Evolutionary conservation across 2,329 filamentous ascomycete genomes (phyloP), one percentile per base, ranked within the genome.

Genomic region (Trichoderma sp.): DNA sequence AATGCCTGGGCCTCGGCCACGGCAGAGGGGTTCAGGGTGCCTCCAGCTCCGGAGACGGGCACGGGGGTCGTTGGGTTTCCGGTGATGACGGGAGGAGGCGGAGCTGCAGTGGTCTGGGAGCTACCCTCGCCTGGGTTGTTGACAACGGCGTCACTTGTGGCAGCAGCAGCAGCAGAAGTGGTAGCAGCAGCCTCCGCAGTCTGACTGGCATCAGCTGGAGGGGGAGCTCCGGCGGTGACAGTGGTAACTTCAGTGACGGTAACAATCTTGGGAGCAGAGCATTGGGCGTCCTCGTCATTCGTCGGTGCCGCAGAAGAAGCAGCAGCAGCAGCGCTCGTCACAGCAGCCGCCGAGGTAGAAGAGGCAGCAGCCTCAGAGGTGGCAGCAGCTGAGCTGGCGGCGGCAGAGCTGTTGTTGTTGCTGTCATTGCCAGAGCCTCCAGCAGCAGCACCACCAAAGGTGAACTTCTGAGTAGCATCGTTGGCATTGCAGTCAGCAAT

Each of bases 41-140:
- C 84, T 8, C 86, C 86, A 21, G 84, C 85, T 24, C 86, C 80
- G 6, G 86, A 86, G 9, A 88, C 86, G 1, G 86, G 82, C 1
- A 86, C 81, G 1, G 82, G 76, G 0, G 80, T 76, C 1, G 83
- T 84, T 4, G 84, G 83, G 73, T 83, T 83, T 8, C 76, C 76
- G 21, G 71, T 47, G 15, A 72, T 32, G 26, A 70, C 62, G 30
- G 68, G 39, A 30, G 68, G 39, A 32, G 71, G 56, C 6, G 51
- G 32, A n/a, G 53, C 58, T 2, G 47, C 61, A 11, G 64, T 65
- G 2, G 72, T 62, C 39, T 63, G 61, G 3, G 67, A 56, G 32
- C 26, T 36, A 5, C 47, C 51, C 2, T 6, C 21, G 3, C 58
- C 53, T 14, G 65, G 6, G 21, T 69, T 70, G 28, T 11, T 8